phyloP scores from a whole-genome alignment of 257 asterid species.

The Solanum ossicruentum region DNA sequence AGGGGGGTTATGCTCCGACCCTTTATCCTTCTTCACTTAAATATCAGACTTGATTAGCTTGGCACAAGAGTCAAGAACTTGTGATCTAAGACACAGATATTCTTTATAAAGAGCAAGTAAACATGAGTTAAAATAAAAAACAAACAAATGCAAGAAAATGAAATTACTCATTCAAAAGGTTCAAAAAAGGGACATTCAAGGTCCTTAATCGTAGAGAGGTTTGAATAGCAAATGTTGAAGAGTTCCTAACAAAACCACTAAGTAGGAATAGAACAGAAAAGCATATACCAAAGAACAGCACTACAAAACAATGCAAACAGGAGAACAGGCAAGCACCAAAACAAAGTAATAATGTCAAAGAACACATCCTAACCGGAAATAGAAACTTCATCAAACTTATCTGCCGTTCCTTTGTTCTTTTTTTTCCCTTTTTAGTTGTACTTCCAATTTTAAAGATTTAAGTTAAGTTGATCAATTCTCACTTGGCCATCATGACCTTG shows the following conservation, averaged over 20 bases:
- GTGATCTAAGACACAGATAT: not conserved
- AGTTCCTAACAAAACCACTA: not conserved
- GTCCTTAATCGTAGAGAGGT: not conserved
- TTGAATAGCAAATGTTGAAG: not conserved
- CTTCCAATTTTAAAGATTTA: not conserved
- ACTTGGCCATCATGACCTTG: conserved; percentile 4
- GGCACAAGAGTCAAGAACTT: not conserved
- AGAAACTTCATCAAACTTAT: not conserved
- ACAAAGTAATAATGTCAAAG: not conserved
- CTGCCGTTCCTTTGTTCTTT: not conserved
- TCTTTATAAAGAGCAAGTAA: not conserved
- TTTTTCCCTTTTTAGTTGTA: not conserved
- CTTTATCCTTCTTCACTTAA: not conserved
- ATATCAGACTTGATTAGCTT: not conserved
- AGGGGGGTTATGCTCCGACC: not conserved
- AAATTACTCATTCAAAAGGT: not conserved
- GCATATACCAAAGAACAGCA: not conserved
- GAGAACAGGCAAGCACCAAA: not conserved
- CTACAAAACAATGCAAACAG: not conserved
- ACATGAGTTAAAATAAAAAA: not conserved
- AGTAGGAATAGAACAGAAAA: not conserved
- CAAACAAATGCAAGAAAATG: not conserved
- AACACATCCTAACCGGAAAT: not conserved
- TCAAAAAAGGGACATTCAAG: not conserved
- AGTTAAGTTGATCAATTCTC: not conserved